Percentiles rank a stretch among this genome's conserved stretches.
Conservation (phyloP, 2,329 filamentous ascomycete species). For the Penicillium sp. region DNA sequence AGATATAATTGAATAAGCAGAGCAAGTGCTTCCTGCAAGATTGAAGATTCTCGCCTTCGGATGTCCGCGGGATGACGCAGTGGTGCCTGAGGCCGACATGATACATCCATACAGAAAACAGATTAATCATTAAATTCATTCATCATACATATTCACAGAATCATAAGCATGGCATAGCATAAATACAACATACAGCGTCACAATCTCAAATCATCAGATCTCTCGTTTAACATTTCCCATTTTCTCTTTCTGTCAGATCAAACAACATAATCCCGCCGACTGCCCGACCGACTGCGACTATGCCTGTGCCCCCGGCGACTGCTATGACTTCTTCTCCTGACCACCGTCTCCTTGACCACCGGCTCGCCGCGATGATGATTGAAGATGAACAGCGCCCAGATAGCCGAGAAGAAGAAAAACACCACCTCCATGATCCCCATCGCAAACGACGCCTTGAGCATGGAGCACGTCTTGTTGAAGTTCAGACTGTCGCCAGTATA, state of each 20-base stretch:
- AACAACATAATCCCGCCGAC: slow-evolving; percentile 17
- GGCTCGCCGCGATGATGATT: slow-evolving; percentile 23
- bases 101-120: background rate
- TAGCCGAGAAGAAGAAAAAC: slow-evolving; percentile 72
- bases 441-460: slow-evolving; percentile 88
- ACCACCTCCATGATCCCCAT: slow-evolving; percentile 84
- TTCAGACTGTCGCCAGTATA: slow-evolving; percentile 45
- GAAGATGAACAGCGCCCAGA: slow-evolving; percentile 58
- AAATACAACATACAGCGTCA: slow-evolving; percentile 1
- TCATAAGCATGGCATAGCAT: slow-evolving; percentile 3
- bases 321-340: slow-evolving; percentile 31
- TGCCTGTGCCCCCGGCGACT: slow-evolving; percentile 29
- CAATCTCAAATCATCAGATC: background rate
- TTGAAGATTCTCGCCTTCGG: background rate
- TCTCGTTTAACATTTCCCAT: background rate
- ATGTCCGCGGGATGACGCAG: background rate
- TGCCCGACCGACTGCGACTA: slow-evolving; percentile 15
- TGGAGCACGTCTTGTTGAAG: slow-evolving; percentile 74
- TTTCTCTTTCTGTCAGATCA: slow-evolving; percentile 1
- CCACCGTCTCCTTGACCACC: slow-evolving; percentile 38
- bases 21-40: no score
- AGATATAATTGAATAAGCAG: no score
- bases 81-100: background rate
- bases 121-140: background rate
- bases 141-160: slow-evolving; percentile 7